Evolutionary conservation across 805 yeast species (phyloP).

Genomic region (Suhomyces xylopsoci): DNA sequence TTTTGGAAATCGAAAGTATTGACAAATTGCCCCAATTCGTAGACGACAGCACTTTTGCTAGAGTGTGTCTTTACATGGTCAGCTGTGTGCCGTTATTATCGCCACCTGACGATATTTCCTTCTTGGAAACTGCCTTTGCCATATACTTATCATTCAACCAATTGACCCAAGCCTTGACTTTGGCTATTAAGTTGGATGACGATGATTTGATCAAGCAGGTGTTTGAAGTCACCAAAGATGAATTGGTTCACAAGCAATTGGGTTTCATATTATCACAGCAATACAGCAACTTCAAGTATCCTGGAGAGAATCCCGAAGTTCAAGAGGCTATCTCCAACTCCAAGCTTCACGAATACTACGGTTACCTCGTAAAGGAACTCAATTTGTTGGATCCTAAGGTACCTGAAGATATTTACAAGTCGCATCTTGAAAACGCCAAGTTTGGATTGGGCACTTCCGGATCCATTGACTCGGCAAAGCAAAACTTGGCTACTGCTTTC

Average conservation of each 20-base stretch:
- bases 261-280: constrained; percentile 88
- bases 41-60: constrained; percentile 75
- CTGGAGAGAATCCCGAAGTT: constrained; percentile 64
- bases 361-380: constrained; percentile 79
- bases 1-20: constrained; percentile 84
- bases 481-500: constrained; percentile 90
- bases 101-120: constrained; percentile 87
- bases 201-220: constrained; percentile 73
- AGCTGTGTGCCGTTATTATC: constrained; percentile 96
- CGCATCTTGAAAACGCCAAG: constrained; percentile 74
- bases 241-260: constrained; percentile 77
- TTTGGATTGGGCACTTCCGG: constrained; percentile 58
- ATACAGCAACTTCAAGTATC: constrained; percentile 67
- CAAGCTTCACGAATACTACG: constrained; percentile 72
- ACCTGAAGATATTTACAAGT: constrained; percentile 92
- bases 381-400: constrained; percentile 85
- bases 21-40: constrained; percentile 80
- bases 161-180: constrained; percentile 82
- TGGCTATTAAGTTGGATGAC: constrained; percentile 88
- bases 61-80: constrained; percentile 92
- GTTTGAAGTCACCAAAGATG: constrained; percentile 76
- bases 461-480: constrained; percentile 81
- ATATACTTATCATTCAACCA: constrained; percentile 78
- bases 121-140: constrained; percentile 82
- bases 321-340: constrained; percentile 84